Percentiles rank a stretch among this genome's conserved stretches.
These are phyloP conservation scores for Lecanosticta acicola DNA, from an alignment of 2,329 filamentous ascomycete species.

Conservation along the genomic window DNA sequence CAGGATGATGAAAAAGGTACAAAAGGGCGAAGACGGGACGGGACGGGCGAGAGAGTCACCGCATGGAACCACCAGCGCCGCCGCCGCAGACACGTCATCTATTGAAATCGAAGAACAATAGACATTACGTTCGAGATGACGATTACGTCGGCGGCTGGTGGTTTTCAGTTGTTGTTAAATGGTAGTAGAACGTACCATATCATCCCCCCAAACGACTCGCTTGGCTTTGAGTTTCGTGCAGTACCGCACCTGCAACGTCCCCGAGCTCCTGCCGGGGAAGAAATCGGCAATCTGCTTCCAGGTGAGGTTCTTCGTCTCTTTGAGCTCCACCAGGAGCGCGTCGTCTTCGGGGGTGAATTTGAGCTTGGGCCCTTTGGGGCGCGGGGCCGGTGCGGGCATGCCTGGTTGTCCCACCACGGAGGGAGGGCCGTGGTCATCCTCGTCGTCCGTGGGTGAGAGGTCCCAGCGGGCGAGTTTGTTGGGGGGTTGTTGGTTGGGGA, in stretches of 20 bases:
- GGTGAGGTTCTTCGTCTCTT: conserved; percentile 89
- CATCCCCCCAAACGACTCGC: conserved; percentile 87
- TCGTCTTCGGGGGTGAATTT: conserved; percentile 95
- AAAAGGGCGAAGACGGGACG: neutral
- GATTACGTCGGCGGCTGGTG: neutral
- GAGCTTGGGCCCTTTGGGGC: conserved; percentile 79
- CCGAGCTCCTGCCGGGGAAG: conserved; percentile 84
- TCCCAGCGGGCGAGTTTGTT: conserved; percentile 56
- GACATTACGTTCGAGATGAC: too few species aligned
- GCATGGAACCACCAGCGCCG: too few species aligned
- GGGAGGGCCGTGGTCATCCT: conserved; percentile 56
- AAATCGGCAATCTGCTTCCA: conserved; percentile 98
- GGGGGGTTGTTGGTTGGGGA: conserved; percentile 67
- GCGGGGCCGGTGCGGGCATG: conserved; percentile 76
- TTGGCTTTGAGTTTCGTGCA: conserved; percentile 94
- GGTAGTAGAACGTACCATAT: conserved; percentile 57
- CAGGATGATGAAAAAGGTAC: neutral
- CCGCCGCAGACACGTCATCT: too few species aligned
- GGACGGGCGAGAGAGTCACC: neutral
- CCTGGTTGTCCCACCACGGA: conserved; percentile 80
- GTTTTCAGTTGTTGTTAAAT: neutral
- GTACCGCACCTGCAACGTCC: conserved; percentile 87
- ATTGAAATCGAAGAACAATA: too few species aligned
- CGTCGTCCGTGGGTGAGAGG: conserved; percentile 33
- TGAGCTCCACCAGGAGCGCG: conserved; percentile 77